Percentiles rank a stretch among this genome's conserved stretches.
Conservation (phyloP, 2,329 filamentous ascomycete genomes). For the Raffaelea ambrosiae region DNA sequence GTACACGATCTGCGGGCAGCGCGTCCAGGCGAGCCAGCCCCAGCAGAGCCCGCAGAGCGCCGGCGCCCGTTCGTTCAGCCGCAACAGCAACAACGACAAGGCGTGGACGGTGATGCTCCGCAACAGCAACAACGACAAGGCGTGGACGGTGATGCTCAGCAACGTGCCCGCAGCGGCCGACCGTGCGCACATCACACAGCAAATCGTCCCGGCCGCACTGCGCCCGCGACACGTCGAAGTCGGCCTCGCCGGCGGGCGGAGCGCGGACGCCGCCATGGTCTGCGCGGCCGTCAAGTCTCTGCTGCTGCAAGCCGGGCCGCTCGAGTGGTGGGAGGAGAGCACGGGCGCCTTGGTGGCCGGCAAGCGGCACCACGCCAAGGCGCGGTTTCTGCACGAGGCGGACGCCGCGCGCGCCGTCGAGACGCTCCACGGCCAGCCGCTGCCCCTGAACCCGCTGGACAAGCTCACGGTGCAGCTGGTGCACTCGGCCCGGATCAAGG, state of each 20-base stretch:
- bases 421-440: conserved; percentile 19
- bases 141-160: conserved; percentile 18
- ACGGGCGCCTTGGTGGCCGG: conserved; percentile 10
- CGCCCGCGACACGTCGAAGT: conserved; percentile 11
- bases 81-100: conserved; percentile 2
- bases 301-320: conserved; percentile 20
- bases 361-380: conserved; percentile 30
- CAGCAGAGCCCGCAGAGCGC: no score
- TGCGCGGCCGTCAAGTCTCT: conserved; percentile 19
- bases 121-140: no score
- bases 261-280: no score
- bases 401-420: conserved; percentile 25
- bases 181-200: background rate
- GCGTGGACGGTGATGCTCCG: background rate
- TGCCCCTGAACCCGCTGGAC: conserved; percentile 21
- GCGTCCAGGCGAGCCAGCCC: conserved; percentile 10
- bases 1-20: conserved; percentile 16
- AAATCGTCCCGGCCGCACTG: background rate
- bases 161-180: conserved; percentile 10
- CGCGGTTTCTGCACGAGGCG: conserved; percentile 26
- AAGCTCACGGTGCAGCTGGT: conserved; percentile 29
- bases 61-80: no score
- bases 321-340: conserved; percentile 25
- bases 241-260: conserved; percentile 15
- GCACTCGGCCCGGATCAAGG: conserved; percentile 27